Percentiles rank a stretch among this genome's conserved stretches.
phyloP scores from a whole-genome alignment of 768 basidiomycete species.

The Polyporus arcularius region DNA sequence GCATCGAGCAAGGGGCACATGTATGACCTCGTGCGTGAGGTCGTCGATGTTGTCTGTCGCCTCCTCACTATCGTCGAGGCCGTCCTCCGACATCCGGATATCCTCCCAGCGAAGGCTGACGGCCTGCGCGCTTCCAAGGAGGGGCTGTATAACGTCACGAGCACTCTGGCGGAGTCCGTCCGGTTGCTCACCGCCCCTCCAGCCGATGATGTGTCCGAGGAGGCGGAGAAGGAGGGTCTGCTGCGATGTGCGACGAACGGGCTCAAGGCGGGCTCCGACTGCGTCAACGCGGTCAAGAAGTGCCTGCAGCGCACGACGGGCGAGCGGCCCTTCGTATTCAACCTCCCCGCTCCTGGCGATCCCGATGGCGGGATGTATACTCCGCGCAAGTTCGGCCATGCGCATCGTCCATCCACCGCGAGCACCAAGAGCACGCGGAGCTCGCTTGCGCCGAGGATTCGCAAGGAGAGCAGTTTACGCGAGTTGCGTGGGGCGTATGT shows the following conservation, averaged over 20 bases:
- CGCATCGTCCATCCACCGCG: slow-evolving; percentile 13
- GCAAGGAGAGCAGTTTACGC: slow-evolving; percentile 37
- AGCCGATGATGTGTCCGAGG: slow-evolving; percentile 58
- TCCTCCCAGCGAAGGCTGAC: slow-evolving; percentile 62
- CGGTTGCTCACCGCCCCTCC: slow-evolving; percentile 66
- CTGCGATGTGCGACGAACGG: slow-evolving; percentile 87
- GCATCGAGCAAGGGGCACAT: slow-evolving; percentile 92
- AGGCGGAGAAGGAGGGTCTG: slow-evolving; percentile 76
- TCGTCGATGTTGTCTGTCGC: slow-evolving; percentile 91
- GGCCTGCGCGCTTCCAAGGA: slow-evolving; percentile 74
- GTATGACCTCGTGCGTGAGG: slow-evolving; percentile 93
- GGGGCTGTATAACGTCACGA: slow-evolving; percentile 81
- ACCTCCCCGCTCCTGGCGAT: slow-evolving; percentile 54
- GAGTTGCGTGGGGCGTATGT: slow-evolving; percentile 39
- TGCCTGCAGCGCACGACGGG: slow-evolving; percentile 68
- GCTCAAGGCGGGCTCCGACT: slow-evolving; percentile 85
- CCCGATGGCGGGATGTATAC: slow-evolving; percentile 45
- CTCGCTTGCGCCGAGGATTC: slow-evolving; percentile 27
- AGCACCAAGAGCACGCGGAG: slow-evolving; percentile 5
- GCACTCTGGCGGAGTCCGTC: slow-evolving; percentile 85
- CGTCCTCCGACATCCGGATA: slow-evolving; percentile 74
- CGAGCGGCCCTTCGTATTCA: slow-evolving; percentile 66
- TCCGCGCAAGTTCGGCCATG: slow-evolving; percentile 48
- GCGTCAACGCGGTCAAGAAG: slow-evolving; percentile 81
- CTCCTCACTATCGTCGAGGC: slow-evolving; percentile 90